These are phyloP conservation scores for Cornus controversa DNA, from an alignment of 148 eudicot genomes.

Conservation along the genomic window DNA sequence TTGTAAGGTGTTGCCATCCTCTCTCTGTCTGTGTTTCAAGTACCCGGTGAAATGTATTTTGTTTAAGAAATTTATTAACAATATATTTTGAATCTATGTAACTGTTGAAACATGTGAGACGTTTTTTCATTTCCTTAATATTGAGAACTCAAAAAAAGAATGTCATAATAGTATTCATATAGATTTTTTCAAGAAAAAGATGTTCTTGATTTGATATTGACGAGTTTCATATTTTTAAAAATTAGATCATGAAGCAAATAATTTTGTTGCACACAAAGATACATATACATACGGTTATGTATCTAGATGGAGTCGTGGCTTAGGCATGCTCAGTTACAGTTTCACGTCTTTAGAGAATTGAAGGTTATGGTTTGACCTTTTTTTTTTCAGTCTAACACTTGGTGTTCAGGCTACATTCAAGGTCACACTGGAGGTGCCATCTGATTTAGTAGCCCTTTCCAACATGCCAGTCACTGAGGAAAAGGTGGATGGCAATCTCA, in stretches of 20 bases:
- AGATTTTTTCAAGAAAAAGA: background rate
- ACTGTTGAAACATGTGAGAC: background rate
- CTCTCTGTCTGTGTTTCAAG: background rate
- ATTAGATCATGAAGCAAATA: background rate
- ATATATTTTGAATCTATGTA: background rate
- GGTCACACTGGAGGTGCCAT: slow-evolving; percentile 84
- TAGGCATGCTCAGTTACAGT: background rate
- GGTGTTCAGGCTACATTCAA: slow-evolving; percentile 79
- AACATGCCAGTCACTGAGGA: slow-evolving; percentile 91
- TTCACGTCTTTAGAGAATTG: background rate
- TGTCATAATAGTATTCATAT: background rate
- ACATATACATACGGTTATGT: background rate
- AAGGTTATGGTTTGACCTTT: background rate
- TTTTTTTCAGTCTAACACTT: background rate
- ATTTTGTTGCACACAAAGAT: background rate
- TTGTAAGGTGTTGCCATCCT: slow-evolving; percentile 57
- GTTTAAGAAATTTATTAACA: background rate
- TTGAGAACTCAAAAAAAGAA: background rate
- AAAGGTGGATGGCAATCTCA: slow-evolving; percentile 57
- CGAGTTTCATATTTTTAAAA: background rate
- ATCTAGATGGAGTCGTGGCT: background rate
- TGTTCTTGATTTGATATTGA: background rate
- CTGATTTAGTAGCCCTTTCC: slow-evolving; percentile 83
- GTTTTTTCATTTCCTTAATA: background rate
- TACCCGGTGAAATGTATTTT: background rate